These are phyloP conservation scores for Xylaria longipes DNA, from an alignment of 495 filamentous ascomycete species.

Conservation along the genomic window DNA sequence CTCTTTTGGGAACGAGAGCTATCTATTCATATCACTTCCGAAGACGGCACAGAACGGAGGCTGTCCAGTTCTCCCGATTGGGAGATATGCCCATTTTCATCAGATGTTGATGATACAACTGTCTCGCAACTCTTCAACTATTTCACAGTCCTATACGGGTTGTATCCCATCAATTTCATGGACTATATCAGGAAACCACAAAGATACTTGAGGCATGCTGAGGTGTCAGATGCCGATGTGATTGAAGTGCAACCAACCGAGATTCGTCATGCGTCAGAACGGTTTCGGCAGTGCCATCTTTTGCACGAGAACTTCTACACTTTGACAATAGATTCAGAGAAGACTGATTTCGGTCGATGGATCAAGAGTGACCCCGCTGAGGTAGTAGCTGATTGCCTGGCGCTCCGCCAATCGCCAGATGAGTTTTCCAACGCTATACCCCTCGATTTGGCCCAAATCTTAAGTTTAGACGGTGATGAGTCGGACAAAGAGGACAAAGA, in stretches of 20 bases:
- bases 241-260: slow-evolving; percentile 74
- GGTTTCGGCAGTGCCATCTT: slow-evolving; percentile 68
- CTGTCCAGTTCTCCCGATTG: slow-evolving; percentile 48
- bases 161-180: slow-evolving; percentile 82
- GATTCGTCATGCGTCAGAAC: slow-evolving; percentile 71
- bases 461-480: slow-evolving; percentile 25
- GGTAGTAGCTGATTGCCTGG: slow-evolving; percentile 73
- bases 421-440: slow-evolving; percentile 21
- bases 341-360: slow-evolving; percentile 72
- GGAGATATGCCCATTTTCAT: slow-evolving; percentile 64
- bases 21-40: slow-evolving; percentile 40
- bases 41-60: slow-evolving; percentile 40
- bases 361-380: slow-evolving; percentile 74
- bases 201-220: slow-evolving; percentile 68
- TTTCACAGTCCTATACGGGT: slow-evolving; percentile 78
- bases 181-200: slow-evolving; percentile 78
- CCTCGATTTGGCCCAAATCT: slow-evolving; percentile 10
- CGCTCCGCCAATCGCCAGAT: slow-evolving; percentile 45
- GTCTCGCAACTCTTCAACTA: slow-evolving; percentile 75
- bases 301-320: slow-evolving; percentile 78
- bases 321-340: slow-evolving; percentile 72
- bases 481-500: slow-evolving; percentile 33
- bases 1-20: slow-evolving; percentile 73
- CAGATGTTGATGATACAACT: slow-evolving; percentile 63
- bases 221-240: slow-evolving; percentile 66